A percentile compares a stretch with the other conserved stretches of the same genome.
These are phyloP conservation scores for Hortiboletus campestris DNA, from an alignment of 768 basidiomycete species.

Conservation along the genomic window DNA sequence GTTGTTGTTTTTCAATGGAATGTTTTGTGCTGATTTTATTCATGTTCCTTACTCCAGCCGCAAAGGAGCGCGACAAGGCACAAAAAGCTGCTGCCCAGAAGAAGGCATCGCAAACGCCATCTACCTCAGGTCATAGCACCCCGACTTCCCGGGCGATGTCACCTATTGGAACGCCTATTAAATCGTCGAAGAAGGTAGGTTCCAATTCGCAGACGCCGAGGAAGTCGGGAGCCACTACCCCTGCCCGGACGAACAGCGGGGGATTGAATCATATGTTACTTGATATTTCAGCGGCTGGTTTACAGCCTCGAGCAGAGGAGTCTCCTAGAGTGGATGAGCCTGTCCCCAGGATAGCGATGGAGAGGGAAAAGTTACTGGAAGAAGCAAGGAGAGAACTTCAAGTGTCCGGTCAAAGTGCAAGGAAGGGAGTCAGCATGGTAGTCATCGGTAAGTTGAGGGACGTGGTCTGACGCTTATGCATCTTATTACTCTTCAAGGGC, in stretches of 20 bases:
- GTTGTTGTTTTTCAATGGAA: conserved; percentile 34
- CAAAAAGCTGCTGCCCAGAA: conserved; percentile 53
- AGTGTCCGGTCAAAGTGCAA: conserved; percentile 47
- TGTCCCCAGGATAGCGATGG: conserved; percentile 62
- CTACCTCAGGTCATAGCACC: conserved; percentile 37
- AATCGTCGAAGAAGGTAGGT: conserved; percentile 40
- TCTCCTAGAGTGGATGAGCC: conserved; percentile 41
- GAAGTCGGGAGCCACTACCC: conserved; percentile 44
- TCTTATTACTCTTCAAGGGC: conserved; percentile 53
- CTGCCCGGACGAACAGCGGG: conserved; percentile 32
- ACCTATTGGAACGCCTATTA: conserved; percentile 39
- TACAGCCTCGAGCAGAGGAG: conserved; percentile 48
- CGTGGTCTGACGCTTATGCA: not conserved
- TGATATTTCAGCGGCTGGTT: conserved; percentile 74
- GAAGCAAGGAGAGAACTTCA: conserved; percentile 63
- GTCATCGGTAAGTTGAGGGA: conserved; percentile 70
- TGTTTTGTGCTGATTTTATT: conserved; percentile 40
- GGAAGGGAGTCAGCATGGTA: conserved; percentile 78
- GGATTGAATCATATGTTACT: conserved; percentile 56
- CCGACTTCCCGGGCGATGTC: conserved; percentile 48
- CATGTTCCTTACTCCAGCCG: conserved; percentile 48
- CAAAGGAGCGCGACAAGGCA: conserved; percentile 77
- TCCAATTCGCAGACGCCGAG: conserved; percentile 29
- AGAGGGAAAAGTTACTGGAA: conserved; percentile 79
- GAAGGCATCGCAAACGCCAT: conserved; percentile 32